These are phyloP conservation scores for Colletotrichum ledebouriae DNA, from an alignment of 2,329 filamentous ascomycete species.

Conservation along the genomic window DNA sequence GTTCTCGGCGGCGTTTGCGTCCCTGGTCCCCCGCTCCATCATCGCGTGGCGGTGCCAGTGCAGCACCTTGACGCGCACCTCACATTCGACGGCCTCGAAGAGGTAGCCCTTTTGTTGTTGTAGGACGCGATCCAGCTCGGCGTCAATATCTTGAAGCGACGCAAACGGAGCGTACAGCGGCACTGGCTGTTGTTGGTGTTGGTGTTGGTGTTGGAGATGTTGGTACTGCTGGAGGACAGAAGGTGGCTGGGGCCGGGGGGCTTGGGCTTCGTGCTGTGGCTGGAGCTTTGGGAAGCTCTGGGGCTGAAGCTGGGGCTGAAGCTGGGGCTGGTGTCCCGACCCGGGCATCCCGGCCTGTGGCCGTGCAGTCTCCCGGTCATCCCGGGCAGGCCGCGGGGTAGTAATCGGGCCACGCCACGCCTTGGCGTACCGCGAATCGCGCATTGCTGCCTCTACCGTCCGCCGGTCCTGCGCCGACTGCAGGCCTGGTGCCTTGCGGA, in stretches of 20 bases:
- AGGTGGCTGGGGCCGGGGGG: neutral
- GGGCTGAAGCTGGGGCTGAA: neutral
- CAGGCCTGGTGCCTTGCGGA: neutral
- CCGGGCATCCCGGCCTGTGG: no score
- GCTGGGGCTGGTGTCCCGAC: no score
- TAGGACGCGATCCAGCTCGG: neutral
- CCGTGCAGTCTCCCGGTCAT: no score
- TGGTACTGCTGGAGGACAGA: neutral
- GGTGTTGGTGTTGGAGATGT: neutral
- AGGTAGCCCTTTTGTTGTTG: conserved; percentile 1
- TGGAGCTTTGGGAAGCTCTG: neutral
- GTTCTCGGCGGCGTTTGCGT: neutral
- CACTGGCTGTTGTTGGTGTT: neutral
- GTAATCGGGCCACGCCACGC: neutral
- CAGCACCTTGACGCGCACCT: conserved; percentile 19
- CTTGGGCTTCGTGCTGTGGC: neutral
- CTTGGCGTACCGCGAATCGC: neutral
- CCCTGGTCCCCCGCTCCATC: neutral
- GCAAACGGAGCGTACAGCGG: neutral
- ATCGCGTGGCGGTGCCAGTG: conserved; percentile 15
- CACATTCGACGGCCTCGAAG: conserved; percentile 7
- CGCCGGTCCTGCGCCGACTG: conserved; percentile 1
- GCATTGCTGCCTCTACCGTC: neutral
- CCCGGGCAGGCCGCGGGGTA: no score
- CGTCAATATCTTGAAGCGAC: neutral